Conservation (phyloP, 2,329 filamentous ascomycete species). For the Neoascochyta sp. region DNA sequence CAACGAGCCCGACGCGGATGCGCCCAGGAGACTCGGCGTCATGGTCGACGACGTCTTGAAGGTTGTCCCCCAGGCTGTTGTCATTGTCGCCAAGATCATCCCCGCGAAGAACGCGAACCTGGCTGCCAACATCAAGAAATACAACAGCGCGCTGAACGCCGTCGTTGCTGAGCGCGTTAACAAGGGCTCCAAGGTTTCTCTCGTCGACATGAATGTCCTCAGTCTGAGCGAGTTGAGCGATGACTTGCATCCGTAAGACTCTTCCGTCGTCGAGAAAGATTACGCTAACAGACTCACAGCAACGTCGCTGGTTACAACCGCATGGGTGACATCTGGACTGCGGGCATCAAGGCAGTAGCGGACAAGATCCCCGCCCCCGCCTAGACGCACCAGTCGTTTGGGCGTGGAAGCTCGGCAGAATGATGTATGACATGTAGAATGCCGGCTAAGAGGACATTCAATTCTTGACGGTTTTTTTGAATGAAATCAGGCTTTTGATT, state of each 20-base stretch:
- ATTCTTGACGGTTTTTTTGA: too few species aligned
- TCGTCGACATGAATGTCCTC: constrained; percentile 24
- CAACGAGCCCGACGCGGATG: constrained; percentile 20
- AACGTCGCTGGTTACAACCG: too few species aligned
- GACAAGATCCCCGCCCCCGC: too few species aligned
- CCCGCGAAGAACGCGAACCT: constrained; percentile 10
- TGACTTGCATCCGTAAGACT: constrained; percentile 28
- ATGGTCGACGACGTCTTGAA: constrained; percentile 34
- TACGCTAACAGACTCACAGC: too few species aligned
- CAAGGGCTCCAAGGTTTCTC: constrained; percentile 23
- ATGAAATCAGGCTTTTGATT: too few species aligned
- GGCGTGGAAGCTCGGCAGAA: too few species aligned
- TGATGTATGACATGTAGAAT: too few species aligned
- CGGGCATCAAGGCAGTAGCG: too few species aligned
- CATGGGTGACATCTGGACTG: too few species aligned
- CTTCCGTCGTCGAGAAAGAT: too few species aligned
- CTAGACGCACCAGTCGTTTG: too few species aligned
- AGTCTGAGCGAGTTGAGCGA: constrained; percentile 19
- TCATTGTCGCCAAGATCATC: constrained; percentile 41
- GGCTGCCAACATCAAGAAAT: constrained; percentile 17
- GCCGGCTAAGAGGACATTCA: too few species aligned
- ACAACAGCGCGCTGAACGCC: constrained; percentile 23
- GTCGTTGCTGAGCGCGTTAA: constrained; percentile 18
- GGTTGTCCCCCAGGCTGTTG: constrained; percentile 27
- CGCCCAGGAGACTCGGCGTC: constrained; percentile 31